phyloP scores from a whole-genome alignment of 768 basidiomycete species.

The Tulasnella sp. region DNA sequence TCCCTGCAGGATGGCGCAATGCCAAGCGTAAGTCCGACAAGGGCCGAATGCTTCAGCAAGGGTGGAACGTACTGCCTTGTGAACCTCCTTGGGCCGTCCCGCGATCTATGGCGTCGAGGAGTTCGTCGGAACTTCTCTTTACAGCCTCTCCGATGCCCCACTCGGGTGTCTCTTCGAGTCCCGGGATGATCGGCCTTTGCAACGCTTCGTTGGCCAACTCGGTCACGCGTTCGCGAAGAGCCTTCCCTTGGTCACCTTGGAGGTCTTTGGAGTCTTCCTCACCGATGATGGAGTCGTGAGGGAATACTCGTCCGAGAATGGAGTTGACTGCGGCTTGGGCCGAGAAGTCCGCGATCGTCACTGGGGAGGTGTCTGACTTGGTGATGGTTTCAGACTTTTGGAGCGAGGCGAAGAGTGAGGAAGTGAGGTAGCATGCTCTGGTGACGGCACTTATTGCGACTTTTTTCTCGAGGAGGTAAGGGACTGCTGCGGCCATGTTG shows the following conservation, averaged over 20 bases:
- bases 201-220: slow-evolving; percentile 79
- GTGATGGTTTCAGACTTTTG: slow-evolving; percentile 80
- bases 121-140: slow-evolving; percentile 49
- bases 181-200: slow-evolving; percentile 43
- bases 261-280: slow-evolving; percentile 90
- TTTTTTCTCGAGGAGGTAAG: slow-evolving; percentile 64
- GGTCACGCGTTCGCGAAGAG: slow-evolving; percentile 63
- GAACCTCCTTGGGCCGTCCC: slow-evolving; percentile 71
- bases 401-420: slow-evolving; percentile 79
- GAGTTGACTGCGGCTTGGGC: slow-evolving; percentile 89
- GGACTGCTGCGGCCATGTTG: background rate
- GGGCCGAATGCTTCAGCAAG: background rate
- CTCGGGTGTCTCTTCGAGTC: slow-evolving; percentile 50
- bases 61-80: slow-evolving; percentile 57
- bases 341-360: slow-evolving; percentile 91
- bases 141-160: slow-evolving; percentile 70
- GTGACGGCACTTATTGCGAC: slow-evolving; percentile 85
- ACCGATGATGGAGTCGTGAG: slow-evolving; percentile 82
- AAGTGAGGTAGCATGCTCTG: slow-evolving; percentile 77
- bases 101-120: slow-evolving; percentile 83
- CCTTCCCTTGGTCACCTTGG: slow-evolving; percentile 41
- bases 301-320: slow-evolving; percentile 73
- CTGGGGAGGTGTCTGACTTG: slow-evolving; percentile 89
- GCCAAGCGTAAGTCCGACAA: background rate
- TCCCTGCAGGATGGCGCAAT: slow-evolving; percentile 44